Conservation (phyloP, 345 rosid genomes). For the Eutrema heterophyllum region DNA sequence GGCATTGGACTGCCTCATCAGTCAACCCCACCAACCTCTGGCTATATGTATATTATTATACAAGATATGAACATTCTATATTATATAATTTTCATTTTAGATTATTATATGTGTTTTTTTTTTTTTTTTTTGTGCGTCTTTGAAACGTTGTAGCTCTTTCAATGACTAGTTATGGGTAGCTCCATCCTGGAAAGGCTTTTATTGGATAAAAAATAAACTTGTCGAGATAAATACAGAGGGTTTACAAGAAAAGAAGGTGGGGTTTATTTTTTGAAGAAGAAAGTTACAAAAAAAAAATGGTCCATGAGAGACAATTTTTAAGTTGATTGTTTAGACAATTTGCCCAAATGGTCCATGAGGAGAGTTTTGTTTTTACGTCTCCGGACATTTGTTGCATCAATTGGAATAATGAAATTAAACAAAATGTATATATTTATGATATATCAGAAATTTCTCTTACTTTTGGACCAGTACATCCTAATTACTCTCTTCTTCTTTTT, state of each 20-base stretch:
- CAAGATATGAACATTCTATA: not conserved
- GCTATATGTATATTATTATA: not conserved
- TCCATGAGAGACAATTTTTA: not conserved
- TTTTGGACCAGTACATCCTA: not conserved
- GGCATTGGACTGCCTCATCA: slow-evolving; percentile 1
- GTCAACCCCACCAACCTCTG: not conserved
- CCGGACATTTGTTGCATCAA: not conserved
- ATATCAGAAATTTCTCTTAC: too few relatives aligned
- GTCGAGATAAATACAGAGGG: not conserved
- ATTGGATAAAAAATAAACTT: not conserved
- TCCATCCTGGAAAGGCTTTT: not conserved
- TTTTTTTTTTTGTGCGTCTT: not conserved
- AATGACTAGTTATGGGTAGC: not conserved
- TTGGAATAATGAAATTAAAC: not conserved
- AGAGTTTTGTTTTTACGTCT: slow-evolving; percentile 10
- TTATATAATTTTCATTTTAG: not conserved
- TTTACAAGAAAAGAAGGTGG: not conserved
- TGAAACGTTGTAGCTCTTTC: not conserved
- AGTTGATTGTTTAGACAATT: not conserved
- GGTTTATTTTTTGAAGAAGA: not conserved
- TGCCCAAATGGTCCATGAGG: slow-evolving; percentile 10
- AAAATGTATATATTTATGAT: not conserved
- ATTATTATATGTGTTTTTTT: not conserved
- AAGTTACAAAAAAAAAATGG: not conserved
- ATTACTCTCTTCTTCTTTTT: not conserved